Evolutionary conservation across 2,329 filamentous ascomycete genomes (phyloP), one percentile per base, ranked within the genome.

Genomic region (Colletotrichum spaethianum): DNA sequence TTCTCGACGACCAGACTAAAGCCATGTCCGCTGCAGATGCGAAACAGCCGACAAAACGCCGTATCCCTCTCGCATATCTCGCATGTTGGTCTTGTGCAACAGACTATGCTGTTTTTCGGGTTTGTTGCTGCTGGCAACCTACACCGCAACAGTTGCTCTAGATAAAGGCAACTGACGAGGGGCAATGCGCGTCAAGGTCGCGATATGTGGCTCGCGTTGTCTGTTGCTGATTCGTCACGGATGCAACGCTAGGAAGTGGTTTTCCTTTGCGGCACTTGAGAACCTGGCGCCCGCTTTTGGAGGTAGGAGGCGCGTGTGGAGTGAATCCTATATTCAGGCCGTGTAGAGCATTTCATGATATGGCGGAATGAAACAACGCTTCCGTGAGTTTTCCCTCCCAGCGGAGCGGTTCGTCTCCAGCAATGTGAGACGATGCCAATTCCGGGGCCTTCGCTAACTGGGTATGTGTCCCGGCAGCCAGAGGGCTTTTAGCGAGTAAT

Each of bases 361-460:
- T 36, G 42, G 42, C 42, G 48, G 64, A 28, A 28, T 38, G 31
- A 36, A 36, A 11, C 2, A 11, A 9, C 26, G 55, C n/a, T 60
- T 38, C 33, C 36, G 11, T 28, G 33, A 59, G 44, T n/a, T 46
- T 8, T 23, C 44, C 28, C 50, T 60, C 23, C 69, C 65, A 61
- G 50, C 33, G 36, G 31, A 28, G 48, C 59, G 69, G 69, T 42
- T 69, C 65, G 59, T 40, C 64, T 52, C 59, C 44, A 31, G 63
- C 50, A 36, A 55, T 62, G 20, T 55, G 52, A 63, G 65, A 72
- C 64, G 44, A 38, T n/a, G 28, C 59, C 59, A 63, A 59, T 59
- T 28, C 65, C 44, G 44, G 57, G 52, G 52, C 36, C 46, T 31
- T 40, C 16, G 50, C 42, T 40, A 62, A 57, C 40, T 56, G 42